Base-by-base conservation (phyloP, 1,139 yeast species). In the Protomyces pachydermus region DNA sequence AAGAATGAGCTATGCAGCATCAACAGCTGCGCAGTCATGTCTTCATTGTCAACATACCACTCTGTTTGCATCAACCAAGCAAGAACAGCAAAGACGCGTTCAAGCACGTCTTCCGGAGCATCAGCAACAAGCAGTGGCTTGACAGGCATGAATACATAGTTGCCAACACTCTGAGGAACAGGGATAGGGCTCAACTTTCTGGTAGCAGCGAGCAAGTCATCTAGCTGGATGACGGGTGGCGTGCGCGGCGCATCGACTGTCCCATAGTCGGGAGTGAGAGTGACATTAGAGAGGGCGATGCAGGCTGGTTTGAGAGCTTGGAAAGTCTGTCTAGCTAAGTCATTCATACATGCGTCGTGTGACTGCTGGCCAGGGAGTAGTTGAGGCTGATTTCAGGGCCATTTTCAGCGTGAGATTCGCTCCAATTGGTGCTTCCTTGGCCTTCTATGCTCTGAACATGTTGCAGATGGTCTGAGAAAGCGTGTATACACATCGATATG, bases 121-220 rank as follows among this genome's bases (percentile, higher is more conserved):
- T 42, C 37, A 10, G 62, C 39, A 9, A 28, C 52, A 28, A 58
- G 37, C 12, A 58, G 53, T 4, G 62, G 62, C 35, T 58, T 58
- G 28, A 58, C 3, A 2, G 62, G 62, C 23, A 58, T 51, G 52
- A 58, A 58, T 10, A 58, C 38, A 45, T 58, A 58, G 45, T 58
- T 58, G 10, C 50, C 62, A 14, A 58, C n/a, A 28, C 46, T 58
- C 52, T 58, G 56, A 10, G 51, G 35, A 18, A 58, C 48, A 14
- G n/a, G 23, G 16, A 37, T 9, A 18, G 14, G 52, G 12, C 32
- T 50, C 16, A 42, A 51, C 39, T 23, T 18, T 16, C 4, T 20
- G 35, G 54, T 14, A 9, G 55, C 53, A 2, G 16, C 23, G 1
- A 28, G 18, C 42, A 58, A n/a, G 20, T n/a, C 37, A 34, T 39